Base-by-base conservation (phyloP, 1,284 basidiomycete species). In the Thecaphora frezii region DNA sequence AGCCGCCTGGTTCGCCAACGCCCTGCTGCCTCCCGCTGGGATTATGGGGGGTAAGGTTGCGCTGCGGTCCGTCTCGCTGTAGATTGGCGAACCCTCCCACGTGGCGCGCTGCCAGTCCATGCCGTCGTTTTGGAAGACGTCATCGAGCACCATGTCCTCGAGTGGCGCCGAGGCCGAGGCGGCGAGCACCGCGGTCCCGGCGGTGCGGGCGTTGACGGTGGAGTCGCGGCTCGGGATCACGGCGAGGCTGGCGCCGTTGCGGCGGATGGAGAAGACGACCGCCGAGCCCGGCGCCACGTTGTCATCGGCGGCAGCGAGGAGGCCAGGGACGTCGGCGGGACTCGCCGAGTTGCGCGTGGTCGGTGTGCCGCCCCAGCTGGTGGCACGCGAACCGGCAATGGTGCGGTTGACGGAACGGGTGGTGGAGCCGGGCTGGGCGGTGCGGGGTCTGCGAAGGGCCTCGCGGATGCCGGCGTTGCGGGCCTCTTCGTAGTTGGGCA, bases 41-140 rank as follows among this genome's bases (percentile, higher is more conserved):
- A 36, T 36, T 3, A 14, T 9, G 33, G 33, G 18, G 33, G 33
- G 33, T 16, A 36, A 14, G 13, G 33, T 18, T 9, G 33, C 33
- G 13, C 12, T 3, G 13, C 33, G 43, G 16, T 44, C 43, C 3
- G 16, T 30, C 13, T 39, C 53, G 45, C 46, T 48, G 39, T 67
- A 67, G 37, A 67, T 41, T 3, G 65, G 65, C 26, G 65, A 61
- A 18, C 56, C 57, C 51, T 67, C 65, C 57, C 60, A 67, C 4
- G 57, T 58, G 1, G 57, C 48, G n/a, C 65, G 45, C 30, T 60
- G 49, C 65, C 65, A 67, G 53, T 67, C 65, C 48, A 57, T 19
- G 3, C 65, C 65, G 25, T 67, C 65, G 54, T 67, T 50, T 41
- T 63, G 55, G 22, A 67, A 51, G 41, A 67, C 57, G 30, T 67